Evolutionary conservation across 768 basidiomycete genomes (phyloP).

Genomic region (Russula lepida): DNA sequence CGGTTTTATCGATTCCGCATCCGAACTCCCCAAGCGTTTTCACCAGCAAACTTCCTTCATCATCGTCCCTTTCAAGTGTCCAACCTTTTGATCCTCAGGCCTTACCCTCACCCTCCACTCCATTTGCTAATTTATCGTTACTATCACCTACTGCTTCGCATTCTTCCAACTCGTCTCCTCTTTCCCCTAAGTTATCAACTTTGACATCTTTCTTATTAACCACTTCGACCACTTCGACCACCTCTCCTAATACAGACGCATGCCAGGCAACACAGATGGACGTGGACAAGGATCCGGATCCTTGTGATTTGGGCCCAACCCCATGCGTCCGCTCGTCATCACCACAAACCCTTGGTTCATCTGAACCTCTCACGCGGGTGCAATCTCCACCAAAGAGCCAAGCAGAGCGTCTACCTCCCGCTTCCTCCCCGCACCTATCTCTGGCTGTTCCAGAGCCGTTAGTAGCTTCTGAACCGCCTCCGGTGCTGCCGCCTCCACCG

Average conservation of each 20-base stretch:
- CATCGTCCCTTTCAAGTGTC: neutral
- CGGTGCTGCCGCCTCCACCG: neutral
- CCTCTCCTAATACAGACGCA: constrained; percentile 2
- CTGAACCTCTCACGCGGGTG: constrained; percentile 7
- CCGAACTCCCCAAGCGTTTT: constrained; percentile 10
- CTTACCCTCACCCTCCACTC: constrained; percentile 25
- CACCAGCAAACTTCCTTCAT: constrained; percentile 10
- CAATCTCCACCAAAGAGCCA: neutral
- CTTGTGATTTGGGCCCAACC: neutral
- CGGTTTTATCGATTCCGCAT: constrained; percentile 25
- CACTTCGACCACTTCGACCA: neutral
- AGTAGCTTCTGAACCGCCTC: neutral
- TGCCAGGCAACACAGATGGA: constrained; percentile 9
- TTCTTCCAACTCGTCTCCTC: constrained; percentile 17
- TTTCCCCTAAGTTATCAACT: constrained; percentile 23
- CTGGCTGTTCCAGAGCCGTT: neutral
- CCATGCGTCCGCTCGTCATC: constrained; percentile 7
- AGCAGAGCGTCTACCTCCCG: neutral
- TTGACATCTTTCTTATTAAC: constrained; percentile 14
- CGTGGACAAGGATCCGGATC: constrained; percentile 1
- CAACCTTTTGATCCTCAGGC: constrained; percentile 2
- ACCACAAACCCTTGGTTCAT: neutral
- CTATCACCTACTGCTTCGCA: constrained; percentile 28
- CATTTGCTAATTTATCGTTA: constrained; percentile 48
- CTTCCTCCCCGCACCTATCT: neutral